phyloP scores from a whole-genome alignment of 805 yeast species.

The Wickerhamiella shivajii region DNA sequence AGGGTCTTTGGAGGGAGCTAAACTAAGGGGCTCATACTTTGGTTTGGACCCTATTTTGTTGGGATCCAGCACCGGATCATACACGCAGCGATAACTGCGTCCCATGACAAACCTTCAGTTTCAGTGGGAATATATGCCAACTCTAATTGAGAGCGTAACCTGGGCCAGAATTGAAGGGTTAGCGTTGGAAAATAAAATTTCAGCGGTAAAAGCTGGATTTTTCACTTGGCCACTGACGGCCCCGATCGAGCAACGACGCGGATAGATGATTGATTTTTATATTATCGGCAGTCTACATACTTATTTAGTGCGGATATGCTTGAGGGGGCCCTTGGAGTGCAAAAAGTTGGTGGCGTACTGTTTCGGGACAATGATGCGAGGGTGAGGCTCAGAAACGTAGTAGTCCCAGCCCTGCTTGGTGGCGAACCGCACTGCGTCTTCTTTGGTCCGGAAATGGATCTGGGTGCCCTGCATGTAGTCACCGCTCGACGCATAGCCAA shows the following conservation, averaged over 20 bases:
- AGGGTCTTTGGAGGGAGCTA: neutral
- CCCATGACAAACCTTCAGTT: too few relatives aligned
- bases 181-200: too few relatives aligned
- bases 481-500: constrained; percentile 68
- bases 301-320: constrained; percentile 72
- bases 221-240: too few relatives aligned
- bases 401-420: constrained; percentile 77
- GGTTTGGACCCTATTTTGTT: neutral
- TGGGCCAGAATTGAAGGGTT: too few relatives aligned
- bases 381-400: constrained; percentile 68
- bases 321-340: constrained; percentile 56
- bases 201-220: too few relatives aligned
- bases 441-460: constrained; percentile 58
- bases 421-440: constrained; percentile 66
- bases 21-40: neutral
- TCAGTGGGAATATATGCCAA: too few relatives aligned
- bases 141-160: too few relatives aligned
- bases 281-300: too few relatives aligned
- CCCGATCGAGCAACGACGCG: too few relatives aligned
- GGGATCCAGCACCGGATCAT: constrained; percentile 1
- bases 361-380: constrained; percentile 58
- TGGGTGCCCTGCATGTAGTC: constrained; percentile 70
- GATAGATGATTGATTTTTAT: too few relatives aligned
- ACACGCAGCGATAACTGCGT: neutral
- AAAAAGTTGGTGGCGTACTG: constrained; percentile 58